Conservation (phyloP, 2,329 filamentous ascomycete genomes). For the Scortechinia acanthostroma region DNA sequence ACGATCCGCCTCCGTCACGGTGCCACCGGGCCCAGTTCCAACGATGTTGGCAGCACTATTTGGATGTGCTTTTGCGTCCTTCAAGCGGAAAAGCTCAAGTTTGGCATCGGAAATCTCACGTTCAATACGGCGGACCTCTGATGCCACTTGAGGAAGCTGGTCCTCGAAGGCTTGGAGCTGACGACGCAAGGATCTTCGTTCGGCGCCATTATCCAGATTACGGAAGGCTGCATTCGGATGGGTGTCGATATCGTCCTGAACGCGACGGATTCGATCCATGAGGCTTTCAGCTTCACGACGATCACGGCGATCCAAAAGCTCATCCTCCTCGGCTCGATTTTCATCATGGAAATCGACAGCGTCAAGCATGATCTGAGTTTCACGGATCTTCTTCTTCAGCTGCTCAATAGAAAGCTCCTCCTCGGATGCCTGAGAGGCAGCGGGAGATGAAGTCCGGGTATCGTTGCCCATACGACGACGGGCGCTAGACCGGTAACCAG, state of each 20-base stretch:
- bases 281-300: conserved; percentile 87
- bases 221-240: conserved; percentile 73
- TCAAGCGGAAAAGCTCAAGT: conserved; percentile 85
- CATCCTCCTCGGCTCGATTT: conserved; percentile 81
- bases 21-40: conserved; percentile 84
- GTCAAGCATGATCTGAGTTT: conserved; percentile 89
- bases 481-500: conserved; percentile 89
- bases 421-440: conserved; percentile 57
- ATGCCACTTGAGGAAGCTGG: conserved; percentile 83
- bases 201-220: conserved; percentile 69
- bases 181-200: conserved; percentile 76
- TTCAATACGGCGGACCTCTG: conserved; percentile 82
- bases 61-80: conserved; percentile 86
- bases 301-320: conserved; percentile 82
- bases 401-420: conserved; percentile 85
- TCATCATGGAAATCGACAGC: conserved; percentile 96
- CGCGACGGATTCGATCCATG: conserved; percentile 80
- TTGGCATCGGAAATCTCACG: conserved; percentile 86
- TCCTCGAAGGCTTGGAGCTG: conserved; percentile 85
- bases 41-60: conserved; percentile 59
- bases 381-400: conserved; percentile 81
- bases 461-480: conserved; percentile 71
- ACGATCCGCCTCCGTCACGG: conserved; percentile 85
- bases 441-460: conserved; percentile 74
- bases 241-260: conserved; percentile 89